These are phyloP conservation scores for Naganishia vishniacii DNA, from an alignment of 768 basidiomycete species.

Conservation along the genomic window DNA sequence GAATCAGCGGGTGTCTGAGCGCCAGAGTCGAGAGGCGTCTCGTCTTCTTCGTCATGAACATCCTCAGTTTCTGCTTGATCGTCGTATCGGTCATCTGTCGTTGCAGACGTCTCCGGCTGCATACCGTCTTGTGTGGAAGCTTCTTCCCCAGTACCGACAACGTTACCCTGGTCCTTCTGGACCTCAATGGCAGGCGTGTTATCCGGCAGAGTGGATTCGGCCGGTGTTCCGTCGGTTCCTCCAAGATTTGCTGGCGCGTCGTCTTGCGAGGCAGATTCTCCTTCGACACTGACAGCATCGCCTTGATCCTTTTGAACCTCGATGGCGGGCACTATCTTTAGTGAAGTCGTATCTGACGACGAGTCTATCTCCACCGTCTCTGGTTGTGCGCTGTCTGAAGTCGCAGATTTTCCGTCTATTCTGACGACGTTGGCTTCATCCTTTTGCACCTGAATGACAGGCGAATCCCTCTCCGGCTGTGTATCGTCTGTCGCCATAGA, in stretches of 20 bases:
- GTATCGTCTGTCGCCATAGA: too few species aligned
- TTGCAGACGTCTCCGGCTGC: not conserved
- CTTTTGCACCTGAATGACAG: too few species aligned
- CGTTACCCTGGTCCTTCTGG: constrained; percentile 7
- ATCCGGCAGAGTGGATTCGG: too few species aligned
- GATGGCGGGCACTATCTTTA: not conserved
- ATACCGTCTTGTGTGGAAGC: too few species aligned
- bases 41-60: not conserved
- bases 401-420: too few species aligned
- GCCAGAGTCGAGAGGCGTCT: constrained; percentile 6
- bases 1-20: constrained; percentile 1
- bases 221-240: too few species aligned
- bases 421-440: too few species aligned
- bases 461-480: too few species aligned
- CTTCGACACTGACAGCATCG: not conserved
- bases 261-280: not conserved
- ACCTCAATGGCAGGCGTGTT: constrained; percentile 1
- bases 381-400: too few species aligned
- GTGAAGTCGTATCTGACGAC: too few species aligned
- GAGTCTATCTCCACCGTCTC: too few species aligned
- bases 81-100: not conserved
- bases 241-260: too few species aligned
- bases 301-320: constrained; percentile 12
- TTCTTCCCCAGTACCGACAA: not conserved
- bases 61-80: not conserved